Percentiles rank a stretch among this genome's conserved stretches.
phyloP scores from a whole-genome alignment of 108 stramenopile genomes.

The Pseudonitzschia multiseries region DNA sequence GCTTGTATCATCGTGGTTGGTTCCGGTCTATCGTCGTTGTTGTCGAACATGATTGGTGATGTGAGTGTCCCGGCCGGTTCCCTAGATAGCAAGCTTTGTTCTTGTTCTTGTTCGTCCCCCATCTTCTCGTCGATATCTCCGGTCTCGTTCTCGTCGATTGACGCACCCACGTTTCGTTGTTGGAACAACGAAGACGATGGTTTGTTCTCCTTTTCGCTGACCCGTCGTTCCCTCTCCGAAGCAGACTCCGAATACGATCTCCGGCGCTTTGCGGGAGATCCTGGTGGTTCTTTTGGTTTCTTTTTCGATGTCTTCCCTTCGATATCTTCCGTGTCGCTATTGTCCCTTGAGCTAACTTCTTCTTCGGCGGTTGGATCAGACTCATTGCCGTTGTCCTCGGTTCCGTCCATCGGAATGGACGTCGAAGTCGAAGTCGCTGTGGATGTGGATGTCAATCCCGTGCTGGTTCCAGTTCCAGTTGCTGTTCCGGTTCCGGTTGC shows the following conservation, averaged over 20 bases:
- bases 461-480: not conserved
- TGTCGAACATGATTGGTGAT: not conserved
- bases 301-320: not conserved
- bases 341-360: too few species aligned
- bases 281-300: slow-evolving; percentile 13
- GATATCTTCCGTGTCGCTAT: not conserved
- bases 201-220: not conserved
- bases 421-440: too few species aligned
- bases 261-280: not conserved
- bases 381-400: not conserved
- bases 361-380: too few species aligned
- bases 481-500: not conserved
- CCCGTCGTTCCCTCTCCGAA: not conserved
- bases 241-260: not conserved
- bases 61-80: too few species aligned
- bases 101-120: too few species aligned
- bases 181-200: too few species aligned
- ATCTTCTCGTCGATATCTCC: too few species aligned
- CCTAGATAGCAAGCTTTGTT: too few species aligned
- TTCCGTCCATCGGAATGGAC: not conserved
- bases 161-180: too few species aligned
- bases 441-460: too few species aligned
- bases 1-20: not conserved
- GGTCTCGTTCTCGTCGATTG: not conserved
- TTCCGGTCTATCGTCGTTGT: not conserved